A percentile compares a stretch with the other conserved stretches of the same genome.
Conservation (phyloP, 345 rosid species). For the Syzygium oleosum region DNA sequence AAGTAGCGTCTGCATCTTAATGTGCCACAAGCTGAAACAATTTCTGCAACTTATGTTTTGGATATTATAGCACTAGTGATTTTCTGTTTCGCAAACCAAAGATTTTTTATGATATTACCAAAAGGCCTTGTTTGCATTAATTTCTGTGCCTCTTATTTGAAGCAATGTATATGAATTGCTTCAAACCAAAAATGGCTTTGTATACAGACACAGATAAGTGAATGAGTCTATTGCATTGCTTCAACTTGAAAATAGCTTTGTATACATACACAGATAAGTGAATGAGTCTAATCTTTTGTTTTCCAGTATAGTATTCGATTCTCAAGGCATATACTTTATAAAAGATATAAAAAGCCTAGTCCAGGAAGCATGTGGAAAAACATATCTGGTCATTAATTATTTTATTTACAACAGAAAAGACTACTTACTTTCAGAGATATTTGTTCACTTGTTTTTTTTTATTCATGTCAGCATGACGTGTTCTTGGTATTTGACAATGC, state of each 20-base stretch:
- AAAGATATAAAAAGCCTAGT: not conserved
- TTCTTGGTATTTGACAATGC: conserved; percentile 3
- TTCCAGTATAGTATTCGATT: not conserved
- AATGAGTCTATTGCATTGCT: not conserved
- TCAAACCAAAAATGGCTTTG: not conserved
- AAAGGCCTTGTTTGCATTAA: not conserved
- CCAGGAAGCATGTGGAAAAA: not conserved
- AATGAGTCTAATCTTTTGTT: not conserved
- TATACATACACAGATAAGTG: not conserved
- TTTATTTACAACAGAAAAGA: not conserved
- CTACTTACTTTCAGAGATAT: not conserved
- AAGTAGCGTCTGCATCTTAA: too few species aligned
- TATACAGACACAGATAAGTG: not conserved
- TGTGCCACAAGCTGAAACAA: too few species aligned
- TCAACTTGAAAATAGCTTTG: not conserved
- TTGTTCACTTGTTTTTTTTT: not conserved
- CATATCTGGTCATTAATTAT: not conserved
- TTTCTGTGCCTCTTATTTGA: not conserved
- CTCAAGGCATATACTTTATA: not conserved
- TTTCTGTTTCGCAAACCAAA: not conserved
- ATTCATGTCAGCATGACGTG: not conserved
- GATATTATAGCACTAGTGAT: not conserved
- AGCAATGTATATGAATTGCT: not conserved
- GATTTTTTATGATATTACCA: not conserved
- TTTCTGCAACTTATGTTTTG: not conserved